Percentiles rank a stretch among this genome's conserved stretches.
Evolutionary conservation across 768 basidiomycete genomes (phyloP).

Genomic region (Lentinula aciculospora): DNA sequence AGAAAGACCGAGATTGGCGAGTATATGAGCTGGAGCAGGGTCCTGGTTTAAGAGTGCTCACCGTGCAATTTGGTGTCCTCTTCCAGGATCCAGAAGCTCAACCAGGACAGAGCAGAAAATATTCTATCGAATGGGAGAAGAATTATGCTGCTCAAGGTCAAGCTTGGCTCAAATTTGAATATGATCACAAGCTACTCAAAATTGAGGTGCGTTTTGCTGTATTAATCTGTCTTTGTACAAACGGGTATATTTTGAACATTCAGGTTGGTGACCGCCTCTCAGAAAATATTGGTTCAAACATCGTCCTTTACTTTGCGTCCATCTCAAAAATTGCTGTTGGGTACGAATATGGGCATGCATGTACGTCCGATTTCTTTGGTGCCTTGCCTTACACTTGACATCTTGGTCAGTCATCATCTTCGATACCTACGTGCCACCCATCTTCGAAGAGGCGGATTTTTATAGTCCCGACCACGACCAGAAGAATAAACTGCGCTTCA

Average conservation of each 20-base stretch:
- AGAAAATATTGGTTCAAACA: constrained; percentile 43
- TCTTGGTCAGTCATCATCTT: constrained; percentile 54
- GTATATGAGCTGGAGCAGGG: constrained; percentile 30
- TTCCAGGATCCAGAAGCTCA: constrained; percentile 27
- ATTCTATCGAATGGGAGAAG: constrained; percentile 68
- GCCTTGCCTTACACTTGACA: constrained; percentile 13
- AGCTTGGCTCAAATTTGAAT: constrained; percentile 57
- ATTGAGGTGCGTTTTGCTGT: constrained; percentile 39
- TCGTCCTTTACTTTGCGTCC: constrained; percentile 51
- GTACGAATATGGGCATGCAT: constrained; percentile 53
- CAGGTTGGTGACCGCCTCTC: constrained; percentile 56
- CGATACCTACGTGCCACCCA: constrained; percentile 59
- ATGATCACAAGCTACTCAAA: constrained; percentile 61
- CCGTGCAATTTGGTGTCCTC: constrained; percentile 64
- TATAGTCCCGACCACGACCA: constrained; percentile 38
- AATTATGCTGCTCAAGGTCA: constrained; percentile 39
- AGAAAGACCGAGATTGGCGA: constrained; percentile 41
- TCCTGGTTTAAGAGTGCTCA: constrained; percentile 47
- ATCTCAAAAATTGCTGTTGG: constrained; percentile 60
- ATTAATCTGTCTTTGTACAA: neutral
- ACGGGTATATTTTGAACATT: constrained; percentile 1
- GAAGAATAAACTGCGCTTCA: constrained; percentile 34
- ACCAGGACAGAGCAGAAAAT: constrained; percentile 28
- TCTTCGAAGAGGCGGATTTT: constrained; percentile 55
- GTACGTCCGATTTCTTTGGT: constrained; percentile 30